These are phyloP conservation scores for Cymbopogon flexuosus DNA, from an alignment of 202 grass and related monocot species.

Conservation along the genomic window DNA sequence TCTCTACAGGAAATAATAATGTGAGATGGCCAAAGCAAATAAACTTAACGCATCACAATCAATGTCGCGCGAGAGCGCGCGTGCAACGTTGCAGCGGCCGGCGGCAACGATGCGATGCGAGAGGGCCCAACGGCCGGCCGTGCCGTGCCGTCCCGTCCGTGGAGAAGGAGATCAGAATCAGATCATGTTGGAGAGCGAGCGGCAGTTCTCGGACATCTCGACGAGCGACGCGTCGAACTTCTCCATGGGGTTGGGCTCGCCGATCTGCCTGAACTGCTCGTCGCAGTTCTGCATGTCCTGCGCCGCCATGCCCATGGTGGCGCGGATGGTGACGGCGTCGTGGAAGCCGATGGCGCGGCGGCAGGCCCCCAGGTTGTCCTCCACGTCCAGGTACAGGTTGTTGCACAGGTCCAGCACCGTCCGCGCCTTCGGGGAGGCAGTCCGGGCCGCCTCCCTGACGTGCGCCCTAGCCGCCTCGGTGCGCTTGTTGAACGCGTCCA, in stretches of 20 bases:
- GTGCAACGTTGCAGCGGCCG: neutral
- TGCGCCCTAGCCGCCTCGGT: neutral
- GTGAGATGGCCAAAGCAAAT: neutral
- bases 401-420: slow-evolving; percentile 8
- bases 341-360: slow-evolving; percentile 36
- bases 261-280: slow-evolving; percentile 38
- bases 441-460: neutral
- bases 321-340: slow-evolving; percentile 38
- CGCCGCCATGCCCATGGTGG: slow-evolving; percentile 42
- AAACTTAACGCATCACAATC: neutral
- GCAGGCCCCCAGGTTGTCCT: slow-evolving; percentile 36
- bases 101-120: neutral
- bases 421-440: neutral
- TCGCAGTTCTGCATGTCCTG: slow-evolving; percentile 48
- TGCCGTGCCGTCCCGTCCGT: too few species aligned
- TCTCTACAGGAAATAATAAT: neutral
- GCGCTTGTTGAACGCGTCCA: slow-evolving; percentile 20
- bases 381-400: slow-evolving; percentile 20
- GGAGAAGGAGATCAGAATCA: neutral
- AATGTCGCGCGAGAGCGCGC: neutral
- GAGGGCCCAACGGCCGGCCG: neutral
- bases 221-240: slow-evolving; percentile 23
- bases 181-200: slow-evolving; percentile 45
- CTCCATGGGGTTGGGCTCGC: slow-evolving; percentile 31
- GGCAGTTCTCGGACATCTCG: slow-evolving; percentile 40